Conservation (phyloP, 257 asterid genomes). For the Solanum megistacrolobum region DNA sequence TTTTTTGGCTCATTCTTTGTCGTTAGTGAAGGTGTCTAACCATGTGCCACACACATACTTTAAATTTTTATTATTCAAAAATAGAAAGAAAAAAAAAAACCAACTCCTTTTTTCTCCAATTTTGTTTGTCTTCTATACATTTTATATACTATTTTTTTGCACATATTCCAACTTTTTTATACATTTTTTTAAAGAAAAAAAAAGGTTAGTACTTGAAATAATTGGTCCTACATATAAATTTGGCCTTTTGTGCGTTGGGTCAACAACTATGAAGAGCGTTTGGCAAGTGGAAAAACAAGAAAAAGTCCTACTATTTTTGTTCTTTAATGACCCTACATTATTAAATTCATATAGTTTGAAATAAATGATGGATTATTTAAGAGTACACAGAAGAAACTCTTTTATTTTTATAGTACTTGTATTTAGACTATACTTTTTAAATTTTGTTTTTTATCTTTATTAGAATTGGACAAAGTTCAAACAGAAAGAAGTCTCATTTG, state of each 20-base stretch:
- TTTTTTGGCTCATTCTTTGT: constrained; percentile 38
- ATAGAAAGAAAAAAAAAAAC: neutral
- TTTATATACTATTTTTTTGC: too few species aligned
- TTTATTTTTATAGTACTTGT: neutral
- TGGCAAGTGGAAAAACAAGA: constrained; percentile 32
- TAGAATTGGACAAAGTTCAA: too few species aligned
- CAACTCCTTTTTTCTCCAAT: neutral
- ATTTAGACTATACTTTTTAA: too few species aligned
- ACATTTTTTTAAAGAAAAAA: neutral
- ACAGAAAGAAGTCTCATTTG: too few species aligned
- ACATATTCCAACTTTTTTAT: neutral
- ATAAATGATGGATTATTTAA: neutral
- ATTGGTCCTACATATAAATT: constrained; percentile 8
- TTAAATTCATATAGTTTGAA: neutral
- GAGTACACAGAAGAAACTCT: neutral
- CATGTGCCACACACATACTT: constrained; percentile 49
- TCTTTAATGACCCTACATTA: neutral
- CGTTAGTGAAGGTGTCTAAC: constrained; percentile 50
- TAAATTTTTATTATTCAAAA: neutral
- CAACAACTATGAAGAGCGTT: constrained; percentile 53
- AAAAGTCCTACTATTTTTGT: neutral
- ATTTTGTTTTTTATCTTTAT: too few species aligned
- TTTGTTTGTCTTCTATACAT: neutral
- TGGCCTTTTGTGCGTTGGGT: constrained; percentile 45
- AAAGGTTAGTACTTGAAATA: neutral